Evolutionary conservation across 176 grass and related monocot species (phyloP).

Genomic region (Oryza glaberrima): DNA sequence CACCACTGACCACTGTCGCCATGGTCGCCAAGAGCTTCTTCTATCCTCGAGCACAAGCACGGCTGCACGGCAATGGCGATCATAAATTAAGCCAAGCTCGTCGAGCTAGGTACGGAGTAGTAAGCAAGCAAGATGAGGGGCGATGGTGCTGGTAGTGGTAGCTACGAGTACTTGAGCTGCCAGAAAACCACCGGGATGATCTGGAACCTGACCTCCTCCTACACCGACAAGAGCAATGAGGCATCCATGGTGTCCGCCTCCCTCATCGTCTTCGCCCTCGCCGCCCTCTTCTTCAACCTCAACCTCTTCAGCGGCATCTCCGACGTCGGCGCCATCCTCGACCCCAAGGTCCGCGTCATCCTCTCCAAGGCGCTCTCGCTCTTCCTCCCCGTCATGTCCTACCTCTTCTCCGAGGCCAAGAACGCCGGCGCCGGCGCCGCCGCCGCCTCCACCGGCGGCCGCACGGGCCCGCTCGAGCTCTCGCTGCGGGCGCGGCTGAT

Average conservation of each 20-base stretch:
- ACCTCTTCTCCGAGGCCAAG: constrained; percentile 40
- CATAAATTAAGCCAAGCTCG: no score
- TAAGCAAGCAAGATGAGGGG: no score
- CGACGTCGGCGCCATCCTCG: not conserved
- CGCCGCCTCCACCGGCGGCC: no score
- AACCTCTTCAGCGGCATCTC: constrained; percentile 6
- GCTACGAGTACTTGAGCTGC: no score
- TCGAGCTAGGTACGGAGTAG: no score
- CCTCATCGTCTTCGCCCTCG: not conserved
- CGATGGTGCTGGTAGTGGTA: no score
- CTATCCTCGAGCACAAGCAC: no score
- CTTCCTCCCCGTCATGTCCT: constrained; percentile 39
- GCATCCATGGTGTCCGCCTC: not conserved
- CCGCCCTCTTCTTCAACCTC: constrained; percentile 11
- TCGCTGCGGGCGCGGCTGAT: not conserved
- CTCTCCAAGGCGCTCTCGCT: not conserved
- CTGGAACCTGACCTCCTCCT: constrained; percentile 2
- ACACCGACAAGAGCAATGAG: constrained; percentile 5
- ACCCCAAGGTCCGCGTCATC: not conserved
- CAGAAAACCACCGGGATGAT: not conserved
- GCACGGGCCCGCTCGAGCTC: not conserved
- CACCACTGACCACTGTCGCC: no score
- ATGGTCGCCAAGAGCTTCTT: no score
- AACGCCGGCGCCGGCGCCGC: not conserved
- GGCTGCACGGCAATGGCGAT: no score